phyloP scores from a whole-genome alignment of 768 basidiomycete genomes.

The Lyophyllum semitale region DNA sequence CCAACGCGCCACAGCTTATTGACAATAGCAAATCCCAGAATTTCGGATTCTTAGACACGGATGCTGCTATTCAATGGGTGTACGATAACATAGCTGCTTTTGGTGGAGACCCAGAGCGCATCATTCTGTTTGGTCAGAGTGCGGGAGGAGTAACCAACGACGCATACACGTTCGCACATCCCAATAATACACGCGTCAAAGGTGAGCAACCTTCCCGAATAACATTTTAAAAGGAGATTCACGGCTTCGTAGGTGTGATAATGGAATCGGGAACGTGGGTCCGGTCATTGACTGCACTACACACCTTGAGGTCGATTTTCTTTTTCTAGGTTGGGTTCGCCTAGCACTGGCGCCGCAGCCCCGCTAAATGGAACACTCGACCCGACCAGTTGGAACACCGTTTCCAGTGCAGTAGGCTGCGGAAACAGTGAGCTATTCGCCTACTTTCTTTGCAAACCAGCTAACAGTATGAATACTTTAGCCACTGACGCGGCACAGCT shows the following conservation, averaged over 20 bases:
- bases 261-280: slow-evolving; percentile 33
- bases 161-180: slow-evolving; percentile 23
- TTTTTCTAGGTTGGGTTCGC: neutral
- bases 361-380: slow-evolving; percentile 13
- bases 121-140: slow-evolving; percentile 36
- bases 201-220: neutral
- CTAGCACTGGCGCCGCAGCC: neutral
- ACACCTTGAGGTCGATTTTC: neutral
- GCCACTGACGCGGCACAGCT: slow-evolving; percentile 30
- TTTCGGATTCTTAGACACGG: slow-evolving; percentile 36
- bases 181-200: slow-evolving; percentile 24
- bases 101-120: slow-evolving; percentile 39
- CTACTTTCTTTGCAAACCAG: neutral
- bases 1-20: slow-evolving; percentile 35
- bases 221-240: neutral
- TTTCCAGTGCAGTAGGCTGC: slow-evolving; percentile 32
- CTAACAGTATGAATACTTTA: too few species aligned
- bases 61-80: slow-evolving; percentile 45
- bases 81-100: slow-evolving; percentile 45
- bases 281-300: neutral
- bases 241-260: slow-evolving; percentile 23
- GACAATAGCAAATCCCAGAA: slow-evolving; percentile 28
- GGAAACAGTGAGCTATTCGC: slow-evolving; percentile 23
- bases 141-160: slow-evolving; percentile 32
- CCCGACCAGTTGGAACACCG: slow-evolving; percentile 26